Base-by-base conservation (phyloP, 495 filamentous ascomycete species). In the Echria macrotheca region DNA sequence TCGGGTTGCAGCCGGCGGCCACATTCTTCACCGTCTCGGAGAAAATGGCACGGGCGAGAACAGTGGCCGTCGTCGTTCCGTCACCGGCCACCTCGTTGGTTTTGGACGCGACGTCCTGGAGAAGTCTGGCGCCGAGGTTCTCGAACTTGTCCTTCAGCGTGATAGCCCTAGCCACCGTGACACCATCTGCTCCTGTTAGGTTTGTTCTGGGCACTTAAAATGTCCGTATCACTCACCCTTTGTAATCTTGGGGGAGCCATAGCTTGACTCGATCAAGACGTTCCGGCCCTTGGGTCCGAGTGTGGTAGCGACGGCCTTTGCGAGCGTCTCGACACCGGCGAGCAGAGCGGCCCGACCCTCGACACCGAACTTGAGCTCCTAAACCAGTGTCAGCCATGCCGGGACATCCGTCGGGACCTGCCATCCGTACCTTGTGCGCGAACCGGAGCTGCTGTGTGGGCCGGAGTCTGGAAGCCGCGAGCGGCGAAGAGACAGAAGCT, bases 21-120 rank as follows among this genome's bases (percentile, higher is more conserved):
- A 98, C 93, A 70, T 98, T 98, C 84, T 97, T 97, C 64, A 97
- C 93, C 37, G 91, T 96, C 80, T 97, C 94, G 69, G 93, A 93
- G 81, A 98, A 98, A 76, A 98, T 98, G 64, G 91, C 89, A 59
- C 91, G 89, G 58, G 90, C 94, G 42, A 98, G 86, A 60, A 96
- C 91, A 48, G 93, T 98, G 53, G 93, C 93, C 47, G 89, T 95
- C 51, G 93, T 98, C 54, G 93, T 98, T 70, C 93, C 93, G 66
- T 98, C 93, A 84, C 93, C 93, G 51, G 93, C 93, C 60, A 89
- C 81, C 74, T 98, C 93, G 77, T 98, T 98, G 55, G 93, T 98
- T 83, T 98, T 98, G 61, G 87, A 94, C 59, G 93, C 94, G 50
- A 98, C 93, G 68, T 97, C 93, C 76, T 96, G 91, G 57, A 98